phyloP scores from a whole-genome alignment of 202 grass and related monocot species.

The Panicum virgatum region DNA sequence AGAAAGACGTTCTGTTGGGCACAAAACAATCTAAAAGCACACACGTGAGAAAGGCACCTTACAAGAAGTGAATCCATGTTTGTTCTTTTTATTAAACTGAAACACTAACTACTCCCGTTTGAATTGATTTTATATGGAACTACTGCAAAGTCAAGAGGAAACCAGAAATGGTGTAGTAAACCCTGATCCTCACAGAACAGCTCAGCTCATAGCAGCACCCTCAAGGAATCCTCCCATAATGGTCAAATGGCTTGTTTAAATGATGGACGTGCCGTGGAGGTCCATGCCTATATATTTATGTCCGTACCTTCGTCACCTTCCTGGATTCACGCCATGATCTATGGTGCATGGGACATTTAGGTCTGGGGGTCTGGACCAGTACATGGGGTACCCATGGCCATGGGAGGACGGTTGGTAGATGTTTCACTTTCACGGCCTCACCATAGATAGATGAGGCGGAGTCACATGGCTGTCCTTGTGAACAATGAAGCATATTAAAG shows the following conservation, averaged over 20 bases:
- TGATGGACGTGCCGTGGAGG: constrained; percentile 33
- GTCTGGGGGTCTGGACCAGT: constrained; percentile 31
- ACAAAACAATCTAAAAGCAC: not conserved
- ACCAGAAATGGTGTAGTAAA: constrained; percentile 23
- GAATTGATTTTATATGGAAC: not conserved
- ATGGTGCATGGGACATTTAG: constrained; percentile 14
- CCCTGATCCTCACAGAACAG: constrained; percentile 29
- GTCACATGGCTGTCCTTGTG: constrained; percentile 59
- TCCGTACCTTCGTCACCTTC: constrained; percentile 28
- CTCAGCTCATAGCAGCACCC: not conserved
- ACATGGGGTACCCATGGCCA: constrained; percentile 19
- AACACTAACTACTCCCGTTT: not conserved
- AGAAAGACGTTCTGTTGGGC: not conserved
- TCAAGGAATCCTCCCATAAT: constrained; percentile 8
- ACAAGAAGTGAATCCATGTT: not conserved
- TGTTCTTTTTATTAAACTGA: not conserved
- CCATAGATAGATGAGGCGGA: constrained; percentile 15
- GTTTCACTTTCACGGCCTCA: constrained; percentile 42
- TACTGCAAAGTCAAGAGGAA: constrained; percentile 32
- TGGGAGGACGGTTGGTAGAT: constrained; percentile 32
- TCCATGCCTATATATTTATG: constrained; percentile 23
- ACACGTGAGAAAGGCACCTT: not conserved
- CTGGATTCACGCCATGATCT: constrained; percentile 38
- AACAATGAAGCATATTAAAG: constrained; percentile 34
- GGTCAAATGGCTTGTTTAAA: constrained; percentile 46